A percentile compares a stretch with the other conserved stretches of the same genome.
phyloP scores from a whole-genome alignment of 768 basidiomycete species.

The Serendipita sp. region DNA sequence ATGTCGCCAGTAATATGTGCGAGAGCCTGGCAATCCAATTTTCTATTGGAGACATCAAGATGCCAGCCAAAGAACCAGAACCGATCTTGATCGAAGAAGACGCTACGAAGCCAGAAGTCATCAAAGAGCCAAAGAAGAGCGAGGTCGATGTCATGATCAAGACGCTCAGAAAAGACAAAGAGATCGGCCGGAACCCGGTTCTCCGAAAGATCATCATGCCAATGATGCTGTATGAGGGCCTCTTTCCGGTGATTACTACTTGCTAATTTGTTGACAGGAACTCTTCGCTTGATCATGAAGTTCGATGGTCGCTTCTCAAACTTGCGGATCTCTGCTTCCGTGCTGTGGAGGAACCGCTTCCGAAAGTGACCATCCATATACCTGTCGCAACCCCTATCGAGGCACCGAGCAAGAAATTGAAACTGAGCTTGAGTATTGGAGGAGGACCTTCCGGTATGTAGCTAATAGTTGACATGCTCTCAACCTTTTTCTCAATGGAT shows the following conservation, averaged over 20 bases:
- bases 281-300: conserved; percentile 52
- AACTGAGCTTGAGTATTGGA: background rate
- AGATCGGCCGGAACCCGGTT: conserved; percentile 64
- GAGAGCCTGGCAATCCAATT: conserved; percentile 76
- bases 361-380: conserved; percentile 75
- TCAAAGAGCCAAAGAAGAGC: conserved; percentile 58
- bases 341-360: conserved; percentile 65
- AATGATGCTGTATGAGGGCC: conserved; percentile 49
- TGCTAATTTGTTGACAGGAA: conserved; percentile 35
- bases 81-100: conserved; percentile 77
- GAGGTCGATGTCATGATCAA: conserved; percentile 77
- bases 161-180: conserved; percentile 71
- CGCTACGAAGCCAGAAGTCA: conserved; percentile 51
- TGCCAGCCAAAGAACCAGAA: conserved; percentile 54
- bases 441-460: background rate
- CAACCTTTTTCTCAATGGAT: background rate
- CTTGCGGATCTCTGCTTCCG: conserved; percentile 77
- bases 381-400: conserved; percentile 26
- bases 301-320: conserved; percentile 83
- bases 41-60: conserved; percentile 82
- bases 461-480: background rate
- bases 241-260: background rate
- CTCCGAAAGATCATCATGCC: conserved; percentile 70
- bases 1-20: conserved; percentile 73
- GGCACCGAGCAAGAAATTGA: conserved; percentile 12